phyloP scores from a whole-genome alignment of 176 grass and related monocot genomes.

The Aegilops tauschii region DNA sequence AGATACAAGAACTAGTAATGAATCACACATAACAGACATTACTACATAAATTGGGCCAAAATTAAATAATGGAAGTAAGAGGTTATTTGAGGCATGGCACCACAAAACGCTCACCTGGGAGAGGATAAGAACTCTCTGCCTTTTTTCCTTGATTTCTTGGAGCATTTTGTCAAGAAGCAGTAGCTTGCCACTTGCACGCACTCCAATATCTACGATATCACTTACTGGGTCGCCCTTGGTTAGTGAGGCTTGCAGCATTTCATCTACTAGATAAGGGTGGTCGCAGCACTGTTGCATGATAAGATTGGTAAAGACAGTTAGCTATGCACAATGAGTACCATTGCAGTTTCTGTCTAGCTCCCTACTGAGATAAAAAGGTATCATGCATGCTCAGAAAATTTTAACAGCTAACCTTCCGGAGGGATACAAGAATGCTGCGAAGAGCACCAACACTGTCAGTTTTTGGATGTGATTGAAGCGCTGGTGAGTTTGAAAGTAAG shows the following conservation, averaged over 20 bases:
- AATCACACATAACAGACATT: background rate
- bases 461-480: constrained; percentile 69
- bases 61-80: constrained; percentile 3
- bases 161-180: constrained; percentile 87
- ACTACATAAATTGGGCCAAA: background rate
- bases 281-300: constrained; percentile 77
- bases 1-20: constrained; percentile 1
- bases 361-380: constrained; percentile 23
- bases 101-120: constrained; percentile 58
- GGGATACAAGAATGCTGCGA: constrained; percentile 65
- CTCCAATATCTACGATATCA: constrained; percentile 75
- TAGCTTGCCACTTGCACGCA: constrained; percentile 82
- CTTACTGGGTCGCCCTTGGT: constrained; percentile 42
- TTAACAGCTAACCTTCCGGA: constrained; percentile 64
- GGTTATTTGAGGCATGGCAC: constrained; percentile 10
- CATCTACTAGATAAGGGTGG: constrained; percentile 94
- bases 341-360: constrained; percentile 16
- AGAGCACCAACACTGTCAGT: constrained; percentile 76
- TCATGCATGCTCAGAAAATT: constrained; percentile 17
- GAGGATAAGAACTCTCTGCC: constrained; percentile 69
- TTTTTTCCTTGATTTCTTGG: constrained; percentile 40
- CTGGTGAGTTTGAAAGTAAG: constrained; percentile 63
- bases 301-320: constrained; percentile 34
- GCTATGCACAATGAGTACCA: background rate
- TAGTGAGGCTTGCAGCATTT: constrained; percentile 59